phyloP scores from a whole-genome alignment of 352 stramenopile genomes.

The Globisporangium solare region DNA sequence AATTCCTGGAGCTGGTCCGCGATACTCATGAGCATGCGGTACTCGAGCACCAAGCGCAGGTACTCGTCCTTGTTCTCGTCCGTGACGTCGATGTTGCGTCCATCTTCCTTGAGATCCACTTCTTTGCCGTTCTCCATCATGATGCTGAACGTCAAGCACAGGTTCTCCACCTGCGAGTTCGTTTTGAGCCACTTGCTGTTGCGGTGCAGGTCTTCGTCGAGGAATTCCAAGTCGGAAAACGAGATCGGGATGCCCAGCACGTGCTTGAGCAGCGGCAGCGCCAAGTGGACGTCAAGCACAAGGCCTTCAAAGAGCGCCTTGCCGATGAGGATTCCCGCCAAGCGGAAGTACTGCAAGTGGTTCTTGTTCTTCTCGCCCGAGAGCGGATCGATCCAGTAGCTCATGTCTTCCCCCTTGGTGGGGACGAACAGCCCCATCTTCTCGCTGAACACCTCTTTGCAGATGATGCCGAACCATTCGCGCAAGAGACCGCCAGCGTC shows the following conservation, averaged over 20 bases:
- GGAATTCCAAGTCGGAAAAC: constrained; percentile 72
- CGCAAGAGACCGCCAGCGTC: constrained; percentile 60
- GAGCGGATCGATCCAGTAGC: constrained; percentile 68
- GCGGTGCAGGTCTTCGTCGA: constrained; percentile 64
- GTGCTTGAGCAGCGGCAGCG: constrained; percentile 69
- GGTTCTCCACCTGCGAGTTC: constrained; percentile 44
- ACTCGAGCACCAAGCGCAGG: constrained; percentile 52
- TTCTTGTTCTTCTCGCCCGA: constrained; percentile 36
- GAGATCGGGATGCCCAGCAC: constrained; percentile 68
- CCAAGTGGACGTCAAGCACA: constrained; percentile 54
- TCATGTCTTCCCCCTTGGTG: constrained; percentile 58
- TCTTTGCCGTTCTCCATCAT: constrained; percentile 50
- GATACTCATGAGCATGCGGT: constrained; percentile 76
- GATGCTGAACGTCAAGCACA: constrained; percentile 73
- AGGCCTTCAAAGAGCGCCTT: constrained; percentile 64
- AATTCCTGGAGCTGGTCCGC: constrained; percentile 57
- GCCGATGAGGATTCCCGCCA: constrained; percentile 56
- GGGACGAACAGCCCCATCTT: constrained; percentile 47
- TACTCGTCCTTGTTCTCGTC: constrained; percentile 97
- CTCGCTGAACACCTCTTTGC: constrained; percentile 48
- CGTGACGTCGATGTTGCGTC: constrained; percentile 90
- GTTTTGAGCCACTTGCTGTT: constrained; percentile 64
- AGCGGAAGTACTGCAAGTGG: constrained; percentile 54
- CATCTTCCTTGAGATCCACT: constrained; percentile 90
- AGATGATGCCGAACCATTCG: constrained; percentile 66